phyloP scores from a whole-genome alignment of 306 rosid species.

The Vigna radiata region DNA sequence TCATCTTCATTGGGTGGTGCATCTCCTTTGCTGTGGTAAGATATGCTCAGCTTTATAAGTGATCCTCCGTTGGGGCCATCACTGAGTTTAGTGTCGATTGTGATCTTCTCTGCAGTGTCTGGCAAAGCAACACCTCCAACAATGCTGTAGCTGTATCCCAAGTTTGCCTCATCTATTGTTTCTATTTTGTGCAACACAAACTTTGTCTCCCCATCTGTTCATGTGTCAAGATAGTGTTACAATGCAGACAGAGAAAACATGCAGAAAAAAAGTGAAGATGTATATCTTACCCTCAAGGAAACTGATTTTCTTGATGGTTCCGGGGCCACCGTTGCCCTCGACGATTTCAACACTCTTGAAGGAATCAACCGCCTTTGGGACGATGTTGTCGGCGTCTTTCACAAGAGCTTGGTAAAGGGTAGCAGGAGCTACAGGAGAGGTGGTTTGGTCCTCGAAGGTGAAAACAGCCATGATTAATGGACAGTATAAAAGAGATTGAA shows the following conservation, averaged over 20 bases:
- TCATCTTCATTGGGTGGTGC: not conserved
- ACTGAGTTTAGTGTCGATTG: constrained; percentile 39
- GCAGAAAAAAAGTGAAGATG: not conserved
- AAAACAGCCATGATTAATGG: constrained; percentile 58
- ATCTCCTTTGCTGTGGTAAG: not conserved
- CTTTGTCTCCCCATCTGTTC: constrained; percentile 43
- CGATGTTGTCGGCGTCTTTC: not conserved
- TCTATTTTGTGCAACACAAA: constrained; percentile 50
- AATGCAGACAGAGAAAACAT: no score
- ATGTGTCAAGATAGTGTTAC: no score
- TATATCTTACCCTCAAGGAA: not conserved
- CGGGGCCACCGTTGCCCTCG: constrained; percentile 12
- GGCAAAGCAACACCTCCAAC: constrained; percentile 47
- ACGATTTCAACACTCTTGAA: not conserved
- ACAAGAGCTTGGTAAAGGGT: constrained; percentile 55
- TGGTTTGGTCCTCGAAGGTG: constrained; percentile 46
- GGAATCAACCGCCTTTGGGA: not conserved
- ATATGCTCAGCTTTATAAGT: constrained; percentile 4
- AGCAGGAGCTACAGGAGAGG: constrained; percentile 46
- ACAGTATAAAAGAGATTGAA: not conserved
- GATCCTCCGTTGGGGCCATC: constrained; percentile 49
- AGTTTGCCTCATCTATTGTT: constrained; percentile 43
- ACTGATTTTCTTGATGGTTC: not conserved
- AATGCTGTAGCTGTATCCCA: constrained; percentile 46
- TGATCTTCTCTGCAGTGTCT: constrained; percentile 43